These are phyloP conservation scores for Leccinum incarnatum DNA, from an alignment of 768 basidiomycete species.

Conservation along the genomic window DNA sequence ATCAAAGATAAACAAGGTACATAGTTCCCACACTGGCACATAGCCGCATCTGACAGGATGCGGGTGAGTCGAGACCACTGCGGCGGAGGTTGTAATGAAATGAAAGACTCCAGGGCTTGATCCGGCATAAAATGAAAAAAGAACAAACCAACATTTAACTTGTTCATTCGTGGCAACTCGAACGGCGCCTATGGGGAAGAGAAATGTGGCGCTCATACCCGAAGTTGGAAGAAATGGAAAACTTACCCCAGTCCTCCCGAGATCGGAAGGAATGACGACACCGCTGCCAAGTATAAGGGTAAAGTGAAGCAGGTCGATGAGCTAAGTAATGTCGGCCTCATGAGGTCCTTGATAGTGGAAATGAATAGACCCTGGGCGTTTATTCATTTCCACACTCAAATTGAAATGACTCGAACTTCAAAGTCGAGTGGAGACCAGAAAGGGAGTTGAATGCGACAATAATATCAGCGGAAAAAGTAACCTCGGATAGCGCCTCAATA, in stretches of 20 bases:
- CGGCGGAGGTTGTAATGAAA: neutral
- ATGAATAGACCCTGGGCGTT: slow-evolving; percentile 1
- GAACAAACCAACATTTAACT: neutral
- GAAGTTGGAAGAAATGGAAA: slow-evolving; percentile 14
- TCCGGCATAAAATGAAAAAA: slow-evolving; percentile 10
- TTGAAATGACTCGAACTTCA: neutral
- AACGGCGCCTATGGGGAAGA: neutral
- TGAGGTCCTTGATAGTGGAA: neutral
- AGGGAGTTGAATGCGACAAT: neutral
- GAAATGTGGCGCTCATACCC: slow-evolving; percentile 16
- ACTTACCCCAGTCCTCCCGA: slow-evolving; percentile 8
- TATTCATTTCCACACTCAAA: neutral
- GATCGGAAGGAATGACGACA: slow-evolving; percentile 21
- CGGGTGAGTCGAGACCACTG: neutral
- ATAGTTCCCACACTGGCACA: slow-evolving; percentile 10
- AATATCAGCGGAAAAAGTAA: neutral
- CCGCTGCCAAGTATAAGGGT: neutral
- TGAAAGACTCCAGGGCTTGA: slow-evolving; percentile 1
- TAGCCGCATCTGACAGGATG: neutral
- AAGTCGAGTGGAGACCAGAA: slow-evolving; percentile 11
- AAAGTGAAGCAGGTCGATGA: neutral
- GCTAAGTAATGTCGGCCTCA: neutral
- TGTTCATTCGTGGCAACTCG: neutral
- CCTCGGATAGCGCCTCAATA: neutral
- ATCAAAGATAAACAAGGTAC: neutral